phyloP scores from a whole-genome alignment of 2,329 filamentous ascomycete species.

The Keithomyces neogunnii region DNA sequence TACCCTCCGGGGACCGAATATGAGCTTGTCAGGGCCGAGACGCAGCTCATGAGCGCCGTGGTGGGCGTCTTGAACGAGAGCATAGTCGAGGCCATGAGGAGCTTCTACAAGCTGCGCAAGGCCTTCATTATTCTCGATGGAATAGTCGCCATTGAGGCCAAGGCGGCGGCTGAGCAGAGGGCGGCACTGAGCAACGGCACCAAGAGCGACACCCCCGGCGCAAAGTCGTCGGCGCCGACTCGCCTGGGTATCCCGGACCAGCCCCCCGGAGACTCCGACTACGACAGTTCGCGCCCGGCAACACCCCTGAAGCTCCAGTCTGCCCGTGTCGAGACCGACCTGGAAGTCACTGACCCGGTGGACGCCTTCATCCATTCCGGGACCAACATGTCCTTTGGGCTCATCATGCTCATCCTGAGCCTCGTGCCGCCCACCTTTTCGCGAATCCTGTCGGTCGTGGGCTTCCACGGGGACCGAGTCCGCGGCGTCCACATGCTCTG shows the following conservation, averaged over 20 bases:
- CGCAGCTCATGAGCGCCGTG: slow-evolving; percentile 82
- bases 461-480: slow-evolving; percentile 82
- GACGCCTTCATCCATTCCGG: slow-evolving; percentile 88
- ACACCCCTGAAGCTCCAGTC: slow-evolving; percentile 17
- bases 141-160: slow-evolving; percentile 67
- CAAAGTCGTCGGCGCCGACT: slow-evolving; percentile 34
- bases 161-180: slow-evolving; percentile 31
- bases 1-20: slow-evolving; percentile 85
- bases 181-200: slow-evolving; percentile 10
- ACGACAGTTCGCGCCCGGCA: slow-evolving; percentile 4
- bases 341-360: slow-evolving; percentile 60
- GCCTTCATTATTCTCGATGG: slow-evolving; percentile 76
- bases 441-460: slow-evolving; percentile 78
- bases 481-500: slow-evolving; percentile 80
- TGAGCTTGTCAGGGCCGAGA: slow-evolving; percentile 72
- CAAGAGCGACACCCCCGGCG: slow-evolving; percentile 29
- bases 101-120: slow-evolving; percentile 87
- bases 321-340: slow-evolving; percentile 48
- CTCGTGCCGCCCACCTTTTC: slow-evolving; percentile 87
- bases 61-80: slow-evolving; percentile 88
- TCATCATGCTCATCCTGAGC: slow-evolving; percentile 79
- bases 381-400: slow-evolving; percentile 80
- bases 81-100: slow-evolving; percentile 80
- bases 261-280: slow-evolving; percentile 12
- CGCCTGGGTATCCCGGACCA: slow-evolving; percentile 11